phyloP scores from a whole-genome alignment of 176 grass and related monocot species.

The Microstegium vimineum region DNA sequence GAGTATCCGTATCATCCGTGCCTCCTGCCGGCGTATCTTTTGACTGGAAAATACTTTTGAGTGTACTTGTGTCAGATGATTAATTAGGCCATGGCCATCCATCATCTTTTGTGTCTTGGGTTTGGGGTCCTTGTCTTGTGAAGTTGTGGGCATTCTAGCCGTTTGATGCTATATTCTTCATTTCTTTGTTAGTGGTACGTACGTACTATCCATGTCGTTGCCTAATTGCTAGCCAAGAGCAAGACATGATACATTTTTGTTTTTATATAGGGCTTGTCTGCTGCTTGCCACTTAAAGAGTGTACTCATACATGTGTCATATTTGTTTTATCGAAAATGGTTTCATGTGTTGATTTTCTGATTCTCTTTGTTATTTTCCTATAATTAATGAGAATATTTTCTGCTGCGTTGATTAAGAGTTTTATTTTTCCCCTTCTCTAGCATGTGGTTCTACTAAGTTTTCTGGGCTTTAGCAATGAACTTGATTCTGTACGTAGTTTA shows the following conservation, averaged over 20 bases:
- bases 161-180: constrained; percentile 29
- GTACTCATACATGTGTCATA: not conserved
- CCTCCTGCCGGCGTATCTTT: constrained; percentile 43
- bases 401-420: not conserved
- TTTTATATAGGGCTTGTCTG: constrained; percentile 20
- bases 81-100: constrained; percentile 29
- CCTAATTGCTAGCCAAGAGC: constrained; percentile 32
- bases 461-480: not conserved
- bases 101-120: constrained; percentile 17
- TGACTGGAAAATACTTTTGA: constrained; percentile 42
- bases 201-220: constrained; percentile 27
- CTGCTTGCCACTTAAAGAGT: constrained; percentile 4
- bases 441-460: not conserved
- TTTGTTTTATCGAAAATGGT: not conserved
- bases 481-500: constrained; percentile 21
- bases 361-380: not conserved
- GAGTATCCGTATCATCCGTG: constrained; percentile 27
- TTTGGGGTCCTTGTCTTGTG: constrained; percentile 26
- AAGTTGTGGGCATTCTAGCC: constrained; percentile 30
- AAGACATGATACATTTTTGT: constrained; percentile 1
- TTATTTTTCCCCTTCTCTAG: not conserved
- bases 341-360: constrained; percentile 10
- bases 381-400: not conserved
- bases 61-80: constrained; percentile 35
- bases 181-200: not conserved